Evolutionary conservation across 2,329 filamentous ascomycete genomes (phyloP).

Genomic region (Fusarium bulbicola): DNA sequence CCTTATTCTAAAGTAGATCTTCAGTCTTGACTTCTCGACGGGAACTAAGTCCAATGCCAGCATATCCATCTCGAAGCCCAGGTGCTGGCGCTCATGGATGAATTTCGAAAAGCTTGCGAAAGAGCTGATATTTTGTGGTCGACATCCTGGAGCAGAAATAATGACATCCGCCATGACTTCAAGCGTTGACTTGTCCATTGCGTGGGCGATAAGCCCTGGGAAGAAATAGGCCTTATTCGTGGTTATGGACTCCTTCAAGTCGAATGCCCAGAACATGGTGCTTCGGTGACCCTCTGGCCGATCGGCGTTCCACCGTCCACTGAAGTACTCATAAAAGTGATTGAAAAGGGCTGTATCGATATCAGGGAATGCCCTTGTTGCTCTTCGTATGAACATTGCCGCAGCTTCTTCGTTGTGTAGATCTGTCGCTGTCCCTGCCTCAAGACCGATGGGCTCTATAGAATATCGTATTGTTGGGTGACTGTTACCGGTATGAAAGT

Average conservation of each 20-base stretch:
- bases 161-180: constrained; percentile 31
- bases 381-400: background rate
- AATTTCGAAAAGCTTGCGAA: constrained; percentile 3
- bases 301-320: accelerated
- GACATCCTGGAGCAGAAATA: constrained; percentile 11
- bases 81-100: background rate
- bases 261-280: background rate
- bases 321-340: background rate
- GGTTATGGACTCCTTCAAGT: background rate
- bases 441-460: constrained; percentile 45
- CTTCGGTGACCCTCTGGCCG: background rate
- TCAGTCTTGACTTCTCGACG: constrained; percentile 44
- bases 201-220: background rate
- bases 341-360: background rate
- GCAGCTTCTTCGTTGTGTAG: constrained; percentile 33
- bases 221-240: background rate
- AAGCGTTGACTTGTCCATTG: background rate
- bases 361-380: background rate
- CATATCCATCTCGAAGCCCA: constrained; percentile 35
- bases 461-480: constrained; percentile 45
- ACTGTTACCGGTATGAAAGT: constrained; percentile 35
- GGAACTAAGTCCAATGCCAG: constrained; percentile 48
- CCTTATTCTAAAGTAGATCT: constrained; percentile 48
- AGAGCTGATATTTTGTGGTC: background rate
- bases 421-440: constrained; percentile 42